phyloP scores from a whole-genome alignment of 225 moss, liverwort and hornwort genomes.

The Thuidium tamariscinum region DNA sequence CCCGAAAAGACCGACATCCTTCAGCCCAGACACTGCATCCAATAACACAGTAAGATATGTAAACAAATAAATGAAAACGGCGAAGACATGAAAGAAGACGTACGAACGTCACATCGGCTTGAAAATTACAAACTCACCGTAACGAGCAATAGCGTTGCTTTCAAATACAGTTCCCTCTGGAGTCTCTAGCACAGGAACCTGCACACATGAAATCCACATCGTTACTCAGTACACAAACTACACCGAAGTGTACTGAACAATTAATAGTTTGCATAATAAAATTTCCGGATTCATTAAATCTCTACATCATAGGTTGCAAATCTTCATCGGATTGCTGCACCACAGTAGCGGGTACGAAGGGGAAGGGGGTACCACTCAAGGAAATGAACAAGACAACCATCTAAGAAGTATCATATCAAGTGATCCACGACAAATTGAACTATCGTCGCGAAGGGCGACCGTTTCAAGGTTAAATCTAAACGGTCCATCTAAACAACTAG shows the following conservation, averaged over 20 bases:
- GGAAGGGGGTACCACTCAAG: not conserved
- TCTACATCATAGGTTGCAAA: too few relatives aligned
- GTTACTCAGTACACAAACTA: not conserved
- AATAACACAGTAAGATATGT: not conserved
- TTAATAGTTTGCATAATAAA: rapidly evolving
- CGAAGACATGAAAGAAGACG: not conserved
- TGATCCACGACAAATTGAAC: not conserved
- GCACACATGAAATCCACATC: not conserved
- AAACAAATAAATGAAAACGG: not conserved
- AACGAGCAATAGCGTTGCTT: conserved; percentile 87
- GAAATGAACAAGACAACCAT: not conserved
- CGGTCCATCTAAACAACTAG: not conserved
- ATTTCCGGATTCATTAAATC: not conserved
- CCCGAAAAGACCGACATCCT: conserved; percentile 41
- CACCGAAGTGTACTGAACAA: not conserved
- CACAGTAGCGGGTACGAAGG: too few relatives aligned
- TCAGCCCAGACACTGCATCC: conserved; percentile 63
- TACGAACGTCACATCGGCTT: not conserved
- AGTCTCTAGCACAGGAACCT: conserved; percentile 74
- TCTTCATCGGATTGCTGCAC: not conserved
- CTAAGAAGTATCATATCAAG: not conserved
- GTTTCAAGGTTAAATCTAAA: not conserved
- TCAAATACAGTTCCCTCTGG: conserved; percentile 61
- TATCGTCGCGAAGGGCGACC: too few relatives aligned
- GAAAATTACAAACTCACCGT: conserved; percentile 19